Conservation (phyloP, 441 rosid species). For the Iberis amara region DNA sequence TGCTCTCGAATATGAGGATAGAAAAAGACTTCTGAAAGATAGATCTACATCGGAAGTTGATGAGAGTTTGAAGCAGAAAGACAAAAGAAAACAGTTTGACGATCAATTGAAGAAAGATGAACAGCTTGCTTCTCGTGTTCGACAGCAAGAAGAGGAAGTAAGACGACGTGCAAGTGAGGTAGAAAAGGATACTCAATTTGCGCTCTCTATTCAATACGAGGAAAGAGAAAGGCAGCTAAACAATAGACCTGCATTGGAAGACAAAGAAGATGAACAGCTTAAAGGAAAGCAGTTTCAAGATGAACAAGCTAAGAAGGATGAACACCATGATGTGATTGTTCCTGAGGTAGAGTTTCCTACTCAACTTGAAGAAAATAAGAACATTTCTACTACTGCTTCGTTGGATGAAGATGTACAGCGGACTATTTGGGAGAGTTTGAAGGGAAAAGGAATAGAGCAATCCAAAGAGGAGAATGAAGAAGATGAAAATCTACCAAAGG, state of each 20-base stretch:
- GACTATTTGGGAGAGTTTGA: constrained; percentile 35
- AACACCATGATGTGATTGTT: constrained; percentile 37
- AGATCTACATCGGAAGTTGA: constrained; percentile 28
- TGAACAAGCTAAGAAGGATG: constrained; percentile 35
- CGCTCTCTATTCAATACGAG: neutral
- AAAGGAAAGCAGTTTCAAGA: constrained; percentile 1
- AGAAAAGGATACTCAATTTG: constrained; percentile 17
- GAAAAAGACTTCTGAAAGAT: neutral
- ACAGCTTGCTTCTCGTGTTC: constrained; percentile 37
- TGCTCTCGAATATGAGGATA: neutral
- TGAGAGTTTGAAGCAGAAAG: constrained; percentile 38
- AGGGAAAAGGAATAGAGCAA: neutral
- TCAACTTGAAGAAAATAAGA: constrained; percentile 31
- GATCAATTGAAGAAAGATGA: constrained; percentile 37
- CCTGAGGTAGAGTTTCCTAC: constrained; percentile 26
- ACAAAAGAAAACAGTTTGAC: neutral
- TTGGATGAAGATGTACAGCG: constrained; percentile 21
- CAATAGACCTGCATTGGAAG: neutral
- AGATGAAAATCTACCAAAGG: neutral
- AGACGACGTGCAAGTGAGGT: neutral
- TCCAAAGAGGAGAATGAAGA: constrained; percentile 1
- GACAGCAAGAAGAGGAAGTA: neutral
- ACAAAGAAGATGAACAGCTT: neutral
- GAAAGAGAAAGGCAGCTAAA: constrained; percentile 7
- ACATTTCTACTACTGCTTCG: constrained; percentile 34